These are phyloP conservation scores for Saccharomyces mikatae DNA, from an alignment of 805 yeast genomes.

Conservation along the genomic window DNA sequence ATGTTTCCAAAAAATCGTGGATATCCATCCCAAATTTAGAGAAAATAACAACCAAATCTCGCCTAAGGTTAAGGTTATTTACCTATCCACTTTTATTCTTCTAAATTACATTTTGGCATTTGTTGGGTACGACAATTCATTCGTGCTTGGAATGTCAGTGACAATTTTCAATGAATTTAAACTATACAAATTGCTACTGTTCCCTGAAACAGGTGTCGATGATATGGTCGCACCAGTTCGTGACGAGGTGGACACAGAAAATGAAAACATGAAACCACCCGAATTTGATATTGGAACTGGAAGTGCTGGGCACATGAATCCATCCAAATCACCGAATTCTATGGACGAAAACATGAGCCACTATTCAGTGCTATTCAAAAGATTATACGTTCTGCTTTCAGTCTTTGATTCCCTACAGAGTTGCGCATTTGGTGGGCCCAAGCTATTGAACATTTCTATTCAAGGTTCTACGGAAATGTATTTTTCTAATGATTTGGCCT, in stretches of 20 bases:
- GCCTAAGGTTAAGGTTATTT: slow-evolving; percentile 29
- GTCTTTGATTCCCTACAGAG: slow-evolving; percentile 47
- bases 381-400: slow-evolving; percentile 41
- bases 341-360: slow-evolving; percentile 23
- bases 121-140: slow-evolving; percentile 52
- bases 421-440: slow-evolving; percentile 44
- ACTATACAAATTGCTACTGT: slow-evolving; percentile 34
- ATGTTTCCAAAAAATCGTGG: slow-evolving; percentile 27
- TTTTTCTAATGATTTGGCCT: slow-evolving; percentile 4
- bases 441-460: slow-evolving; percentile 25
- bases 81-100: slow-evolving; percentile 34
- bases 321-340: slow-evolving; percentile 4
- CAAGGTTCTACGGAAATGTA: slow-evolving; percentile 11
- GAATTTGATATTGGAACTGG: background rate
- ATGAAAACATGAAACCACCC: slow-evolving; percentile 3
- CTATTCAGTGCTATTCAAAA: slow-evolving; percentile 31
- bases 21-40: slow-evolving; percentile 27
- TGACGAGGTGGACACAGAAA: slow-evolving; percentile 5
- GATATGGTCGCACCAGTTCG: slow-evolving; percentile 5
- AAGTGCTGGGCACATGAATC: background rate
- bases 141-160: slow-evolving; percentile 46
- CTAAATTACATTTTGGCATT: slow-evolving; percentile 50
- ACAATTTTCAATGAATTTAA: slow-evolving; percentile 53
- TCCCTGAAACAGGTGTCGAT: slow-evolving; percentile 11
- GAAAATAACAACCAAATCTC: slow-evolving; percentile 23